These are phyloP conservation scores for Epichloe bromicola DNA, from an alignment of 2,329 filamentous ascomycete genomes.

Conservation along the genomic window DNA sequence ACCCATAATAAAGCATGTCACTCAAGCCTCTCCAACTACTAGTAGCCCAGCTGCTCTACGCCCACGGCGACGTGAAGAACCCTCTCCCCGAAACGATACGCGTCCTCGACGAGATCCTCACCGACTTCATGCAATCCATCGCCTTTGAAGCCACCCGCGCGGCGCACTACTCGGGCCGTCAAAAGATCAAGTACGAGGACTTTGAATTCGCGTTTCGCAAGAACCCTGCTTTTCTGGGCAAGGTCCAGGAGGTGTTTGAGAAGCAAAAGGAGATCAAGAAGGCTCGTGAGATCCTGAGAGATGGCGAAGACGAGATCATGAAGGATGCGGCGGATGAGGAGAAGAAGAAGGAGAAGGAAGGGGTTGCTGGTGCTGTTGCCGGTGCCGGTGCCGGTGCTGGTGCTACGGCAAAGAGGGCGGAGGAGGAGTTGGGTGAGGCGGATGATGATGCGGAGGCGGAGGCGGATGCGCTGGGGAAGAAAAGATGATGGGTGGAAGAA, in stretches of 20 bases:
- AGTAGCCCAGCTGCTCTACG: slow-evolving; percentile 66
- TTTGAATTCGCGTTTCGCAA: slow-evolving; percentile 88
- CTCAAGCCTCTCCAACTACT: slow-evolving; percentile 3
- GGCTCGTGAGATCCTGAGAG: slow-evolving; percentile 62
- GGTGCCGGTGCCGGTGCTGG: slow-evolving; percentile 1
- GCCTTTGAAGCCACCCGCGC: slow-evolving; percentile 80
- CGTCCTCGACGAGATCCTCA: slow-evolving; percentile 87
- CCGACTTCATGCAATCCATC: slow-evolving; percentile 90
- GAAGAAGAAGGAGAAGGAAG: slow-evolving; percentile 21
- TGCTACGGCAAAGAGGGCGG: slow-evolving; percentile 16
- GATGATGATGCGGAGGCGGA: slow-evolving; percentile 36
- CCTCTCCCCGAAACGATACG: slow-evolving; percentile 75
- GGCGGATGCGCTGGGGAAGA: slow-evolving; percentile 27
- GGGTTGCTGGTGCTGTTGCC: background rate
- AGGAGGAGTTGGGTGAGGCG: slow-evolving; percentile 39
- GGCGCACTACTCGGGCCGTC: slow-evolving; percentile 74
- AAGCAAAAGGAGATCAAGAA: slow-evolving; percentile 80
- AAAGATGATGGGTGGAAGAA: slow-evolving; percentile 14
- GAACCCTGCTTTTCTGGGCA: slow-evolving; percentile 74
- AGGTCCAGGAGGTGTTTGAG: slow-evolving; percentile 78
- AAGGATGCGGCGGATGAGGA: slow-evolving; percentile 36
- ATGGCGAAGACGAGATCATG: slow-evolving; percentile 49
- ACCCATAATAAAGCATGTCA: background rate
- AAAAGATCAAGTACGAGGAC: slow-evolving; percentile 97
- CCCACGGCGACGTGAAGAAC: slow-evolving; percentile 64